Evolutionary conservation across 2,329 filamentous ascomycete species (phyloP).

Genomic region (Didymella pinodella): DNA sequence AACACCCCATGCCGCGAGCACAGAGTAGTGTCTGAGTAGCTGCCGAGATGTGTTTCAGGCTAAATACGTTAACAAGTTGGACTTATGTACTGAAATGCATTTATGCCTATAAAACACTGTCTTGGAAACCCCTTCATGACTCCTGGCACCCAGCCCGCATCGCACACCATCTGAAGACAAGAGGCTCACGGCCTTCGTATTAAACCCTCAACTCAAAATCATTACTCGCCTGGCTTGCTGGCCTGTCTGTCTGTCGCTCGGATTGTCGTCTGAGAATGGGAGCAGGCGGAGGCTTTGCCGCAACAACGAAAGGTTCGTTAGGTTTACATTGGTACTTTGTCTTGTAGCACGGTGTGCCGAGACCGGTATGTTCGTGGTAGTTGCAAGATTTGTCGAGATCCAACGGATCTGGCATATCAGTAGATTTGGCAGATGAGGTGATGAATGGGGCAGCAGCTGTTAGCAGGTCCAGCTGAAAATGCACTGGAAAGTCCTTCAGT

Average conservation of each 20-base stretch:
- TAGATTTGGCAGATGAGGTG: slow-evolving; percentile 6
- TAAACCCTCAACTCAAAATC: slow-evolving; percentile 9
- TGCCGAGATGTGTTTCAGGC: neutral
- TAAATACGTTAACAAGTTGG: neutral
- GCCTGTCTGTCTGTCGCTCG: neutral
- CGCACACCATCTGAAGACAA: neutral
- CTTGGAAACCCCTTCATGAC: neutral
- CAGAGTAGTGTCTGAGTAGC: neutral
- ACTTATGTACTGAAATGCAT: neutral
- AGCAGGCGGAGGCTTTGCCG: neutral
- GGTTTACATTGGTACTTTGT: slow-evolving; percentile 3
- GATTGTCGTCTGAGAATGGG: neutral
- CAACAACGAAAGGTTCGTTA: neutral
- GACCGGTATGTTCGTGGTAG: slow-evolving; percentile 9
- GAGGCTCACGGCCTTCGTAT: neutral
- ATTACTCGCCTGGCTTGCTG: neutral
- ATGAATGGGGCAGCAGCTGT: slow-evolving; percentile 14
- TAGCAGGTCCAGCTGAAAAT: slow-evolving; percentile 9
- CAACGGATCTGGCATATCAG: slow-evolving; percentile 11
- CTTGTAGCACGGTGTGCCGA: slow-evolving; percentile 4
- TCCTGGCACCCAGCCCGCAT: neutral
- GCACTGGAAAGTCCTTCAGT: slow-evolving; percentile 3
- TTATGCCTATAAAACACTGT: neutral
- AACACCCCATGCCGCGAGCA: neutral
- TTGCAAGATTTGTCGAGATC: slow-evolving; percentile 4